phyloP scores from a whole-genome alignment of 2,329 filamentous ascomycete genomes.

The Diaporthe vexans region DNA sequence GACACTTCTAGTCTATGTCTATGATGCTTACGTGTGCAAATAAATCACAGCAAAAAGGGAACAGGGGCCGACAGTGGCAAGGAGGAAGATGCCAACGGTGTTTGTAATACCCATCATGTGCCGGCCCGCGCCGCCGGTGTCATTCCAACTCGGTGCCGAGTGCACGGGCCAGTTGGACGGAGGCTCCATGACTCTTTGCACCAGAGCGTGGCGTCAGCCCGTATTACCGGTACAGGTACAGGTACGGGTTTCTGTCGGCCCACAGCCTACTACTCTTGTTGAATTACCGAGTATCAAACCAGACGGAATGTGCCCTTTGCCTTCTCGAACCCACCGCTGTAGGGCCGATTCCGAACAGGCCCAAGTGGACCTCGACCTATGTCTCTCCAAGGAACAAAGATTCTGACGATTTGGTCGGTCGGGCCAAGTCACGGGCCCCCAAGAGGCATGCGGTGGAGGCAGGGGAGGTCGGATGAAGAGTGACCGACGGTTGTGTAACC shows the following conservation, averaged over 20 bases:
- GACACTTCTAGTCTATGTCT: not conserved
- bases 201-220: not conserved
- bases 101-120: conserved; percentile 7
- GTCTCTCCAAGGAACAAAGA: not conserved
- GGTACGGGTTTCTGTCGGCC: not conserved
- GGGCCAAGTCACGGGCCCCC: not conserved
- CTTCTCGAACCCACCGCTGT: too few relatives aligned
- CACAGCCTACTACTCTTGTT: not conserved
- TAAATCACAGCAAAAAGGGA: not conserved
- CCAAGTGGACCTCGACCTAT: not conserved
- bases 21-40: not conserved
- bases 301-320: not conserved
- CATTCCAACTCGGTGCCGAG: conserved; percentile 1
- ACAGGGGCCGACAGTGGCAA: not conserved
- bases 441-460: not conserved
- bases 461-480: conserved; percentile 15
- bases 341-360: not conserved
- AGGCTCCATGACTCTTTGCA: not conserved
- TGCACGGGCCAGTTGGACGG: conserved; percentile 17
- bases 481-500: conserved; percentile 24
- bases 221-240: conserved; percentile 4
- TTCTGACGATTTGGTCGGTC: not conserved
- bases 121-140: conserved; percentile 15
- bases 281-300: not conserved
- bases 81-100: conserved; percentile 6